Percentiles rank a stretch among this genome's conserved stretches.
These are phyloP conservation scores for Chalciporus piperatus DNA, from an alignment of 768 basidiomycete genomes.

Conservation along the genomic window DNA sequence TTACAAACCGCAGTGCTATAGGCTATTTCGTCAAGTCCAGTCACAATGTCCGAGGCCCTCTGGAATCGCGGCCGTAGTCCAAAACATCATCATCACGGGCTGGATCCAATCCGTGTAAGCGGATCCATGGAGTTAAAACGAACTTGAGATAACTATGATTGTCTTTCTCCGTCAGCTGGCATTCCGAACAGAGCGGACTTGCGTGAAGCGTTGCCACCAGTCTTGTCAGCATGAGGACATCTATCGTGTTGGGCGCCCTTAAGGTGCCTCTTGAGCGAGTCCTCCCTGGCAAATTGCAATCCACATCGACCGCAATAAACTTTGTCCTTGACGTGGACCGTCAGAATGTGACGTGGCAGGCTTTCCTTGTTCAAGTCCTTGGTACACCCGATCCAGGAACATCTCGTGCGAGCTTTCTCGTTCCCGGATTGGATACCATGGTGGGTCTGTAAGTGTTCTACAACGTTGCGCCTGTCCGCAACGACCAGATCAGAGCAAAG, in stretches of 20 bases:
- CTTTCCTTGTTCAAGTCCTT: constrained; percentile 29
- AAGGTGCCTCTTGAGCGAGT: constrained; percentile 26
- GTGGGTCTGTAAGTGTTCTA: constrained; percentile 10
- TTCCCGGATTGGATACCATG: constrained; percentile 17
- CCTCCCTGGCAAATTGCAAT: constrained; percentile 25
- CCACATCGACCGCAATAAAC: constrained; percentile 17
- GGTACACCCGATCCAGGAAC: constrained; percentile 20
- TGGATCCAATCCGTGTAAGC: not conserved
- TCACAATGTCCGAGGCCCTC: not conserved
- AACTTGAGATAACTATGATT: not conserved
- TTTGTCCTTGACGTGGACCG: constrained; percentile 23
- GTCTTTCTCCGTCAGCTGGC: not conserved
- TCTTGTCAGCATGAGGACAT: not conserved
- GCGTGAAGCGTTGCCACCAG: not conserved
- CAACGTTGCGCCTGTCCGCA: constrained; percentile 15
- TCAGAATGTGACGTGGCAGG: constrained; percentile 23
- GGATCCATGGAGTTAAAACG: not conserved
- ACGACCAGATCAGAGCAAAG: constrained; percentile 1
- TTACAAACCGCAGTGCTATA: not conserved
- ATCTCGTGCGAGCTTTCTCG: constrained; percentile 14
- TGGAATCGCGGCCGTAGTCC: not conserved
- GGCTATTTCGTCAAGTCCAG: not conserved
- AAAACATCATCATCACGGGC: not conserved
- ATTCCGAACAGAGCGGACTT: not conserved
- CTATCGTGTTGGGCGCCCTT: constrained; percentile 16